Percentiles rank a stretch among this genome's conserved stretches.
Evolutionary conservation across 2,329 filamentous ascomycete genomes (phyloP).

Genomic region (Cordyceps pruinosa): DNA sequence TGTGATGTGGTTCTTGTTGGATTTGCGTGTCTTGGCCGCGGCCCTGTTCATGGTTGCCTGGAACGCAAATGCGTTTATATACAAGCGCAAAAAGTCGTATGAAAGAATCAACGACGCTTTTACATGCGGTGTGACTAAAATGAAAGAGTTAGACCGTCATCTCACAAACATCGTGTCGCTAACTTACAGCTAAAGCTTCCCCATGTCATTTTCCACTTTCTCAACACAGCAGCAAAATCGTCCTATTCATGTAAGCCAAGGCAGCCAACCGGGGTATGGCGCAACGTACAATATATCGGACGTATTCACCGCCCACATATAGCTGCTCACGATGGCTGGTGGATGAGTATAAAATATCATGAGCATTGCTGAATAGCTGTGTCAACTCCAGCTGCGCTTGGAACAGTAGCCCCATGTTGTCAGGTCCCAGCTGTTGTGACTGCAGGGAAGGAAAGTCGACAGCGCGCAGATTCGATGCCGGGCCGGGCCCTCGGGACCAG

Average conservation of each 20-base stretch:
- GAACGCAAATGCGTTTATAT: conserved; percentile 70
- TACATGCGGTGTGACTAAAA: conserved; percentile 51
- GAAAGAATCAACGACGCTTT: conserved; percentile 63
- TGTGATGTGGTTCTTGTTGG: conserved; percentile 26
- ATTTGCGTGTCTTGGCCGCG: conserved; percentile 26
- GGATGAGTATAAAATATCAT: conserved; percentile 67
- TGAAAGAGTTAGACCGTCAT: not conserved
- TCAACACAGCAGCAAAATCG: conserved; percentile 61
- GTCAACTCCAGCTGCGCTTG: conserved; percentile 66
- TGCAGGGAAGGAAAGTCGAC: conserved; percentile 63
- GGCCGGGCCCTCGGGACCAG: conserved; percentile 65
- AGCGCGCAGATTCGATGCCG: conserved; percentile 55
- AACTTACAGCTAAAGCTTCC: conserved; percentile 54
- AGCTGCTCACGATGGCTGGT: conserved; percentile 62
- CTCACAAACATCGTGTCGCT: not conserved
- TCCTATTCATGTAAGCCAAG: conserved; percentile 31
- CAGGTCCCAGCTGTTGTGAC: conserved; percentile 49
- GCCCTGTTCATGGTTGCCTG: conserved; percentile 57
- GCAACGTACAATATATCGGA: conserved; percentile 55
- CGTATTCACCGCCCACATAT: conserved; percentile 64
- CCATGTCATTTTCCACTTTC: conserved; percentile 66
- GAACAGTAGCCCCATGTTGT: conserved; percentile 62
- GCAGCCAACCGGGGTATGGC: not conserved
- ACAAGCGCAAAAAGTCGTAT: conserved; percentile 65
- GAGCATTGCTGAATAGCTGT: conserved; percentile 65